A percentile compares a stretch with the other conserved stretches of the same genome.
These are phyloP conservation scores for Xylariomycetidae sp. DNA, from an alignment of 2,329 filamentous ascomycete genomes.

Conservation along the genomic window DNA sequence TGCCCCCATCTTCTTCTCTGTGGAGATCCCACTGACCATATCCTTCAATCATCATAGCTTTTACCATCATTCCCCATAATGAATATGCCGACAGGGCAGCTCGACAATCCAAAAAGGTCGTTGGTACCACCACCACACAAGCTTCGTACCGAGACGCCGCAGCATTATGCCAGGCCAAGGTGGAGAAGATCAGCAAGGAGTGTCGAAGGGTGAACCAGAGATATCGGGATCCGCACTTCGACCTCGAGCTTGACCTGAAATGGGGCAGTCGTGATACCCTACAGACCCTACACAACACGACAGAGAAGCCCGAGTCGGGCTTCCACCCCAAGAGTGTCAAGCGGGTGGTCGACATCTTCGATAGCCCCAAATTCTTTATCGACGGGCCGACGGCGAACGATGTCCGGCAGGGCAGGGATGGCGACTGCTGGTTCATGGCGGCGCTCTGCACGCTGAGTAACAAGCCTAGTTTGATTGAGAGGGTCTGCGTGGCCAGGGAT, in stretches of 20 bases:
- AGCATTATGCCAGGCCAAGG: conserved; percentile 62
- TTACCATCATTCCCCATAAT: conserved; percentile 66
- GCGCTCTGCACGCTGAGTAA: conserved; percentile 74
- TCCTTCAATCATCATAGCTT: conserved; percentile 40
- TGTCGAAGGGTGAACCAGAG: conserved; percentile 78
- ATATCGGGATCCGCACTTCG: conserved; percentile 82
- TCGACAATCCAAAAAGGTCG: conserved; percentile 48
- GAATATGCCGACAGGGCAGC: conserved; percentile 58
- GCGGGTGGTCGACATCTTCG: conserved; percentile 70
- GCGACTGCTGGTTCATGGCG: conserved; percentile 85
- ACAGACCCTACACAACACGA: conserved; percentile 36
- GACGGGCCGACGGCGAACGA: conserved; percentile 74
- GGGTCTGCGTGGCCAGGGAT: conserved; percentile 67
- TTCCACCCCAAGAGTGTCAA: conserved; percentile 56
- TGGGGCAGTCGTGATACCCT: conserved; percentile 47
- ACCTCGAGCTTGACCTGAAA: conserved; percentile 75
- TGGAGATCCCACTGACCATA: background rate
- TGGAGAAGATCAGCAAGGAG: conserved; percentile 55
- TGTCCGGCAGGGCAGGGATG: conserved; percentile 71
- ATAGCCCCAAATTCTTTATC: conserved; percentile 70
- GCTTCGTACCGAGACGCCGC: conserved; percentile 70
- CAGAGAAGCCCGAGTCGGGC: conserved; percentile 10
- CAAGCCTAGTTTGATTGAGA: conserved; percentile 66
- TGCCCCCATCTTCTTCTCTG: background rate
- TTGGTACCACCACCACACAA: conserved; percentile 49